phyloP scores from a whole-genome alignment of 139 green algal genomes.

The Picochlorum sp. region DNA sequence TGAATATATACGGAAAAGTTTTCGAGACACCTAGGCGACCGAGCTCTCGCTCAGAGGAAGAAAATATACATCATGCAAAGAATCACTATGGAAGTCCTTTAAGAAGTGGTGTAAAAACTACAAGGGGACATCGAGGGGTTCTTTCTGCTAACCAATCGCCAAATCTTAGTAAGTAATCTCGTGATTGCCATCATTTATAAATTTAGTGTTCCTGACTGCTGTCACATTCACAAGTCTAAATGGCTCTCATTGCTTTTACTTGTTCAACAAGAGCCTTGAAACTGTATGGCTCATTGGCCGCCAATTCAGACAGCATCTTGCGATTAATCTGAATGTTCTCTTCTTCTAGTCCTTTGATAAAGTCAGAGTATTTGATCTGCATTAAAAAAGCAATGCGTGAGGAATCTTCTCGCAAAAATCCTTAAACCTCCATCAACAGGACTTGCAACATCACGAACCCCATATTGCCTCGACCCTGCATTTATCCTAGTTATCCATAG shows the following conservation, averaged over 20 bases:
- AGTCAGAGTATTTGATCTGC: slow-evolving; percentile 77
- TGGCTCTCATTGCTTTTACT: slow-evolving; percentile 67
- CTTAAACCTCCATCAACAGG: neutral
- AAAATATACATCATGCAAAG: neutral
- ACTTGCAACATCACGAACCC: slow-evolving; percentile 38
- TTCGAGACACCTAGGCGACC: neutral
- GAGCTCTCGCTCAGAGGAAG: too few relatives aligned
- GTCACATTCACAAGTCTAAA: neutral
- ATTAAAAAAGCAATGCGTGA: neutral
- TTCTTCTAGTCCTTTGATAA: slow-evolving; percentile 71
- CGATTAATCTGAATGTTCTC: slow-evolving; percentile 89
- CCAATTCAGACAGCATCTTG: slow-evolving; percentile 89
- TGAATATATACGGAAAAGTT: slow-evolving; percentile 6
- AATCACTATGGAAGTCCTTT: neutral
- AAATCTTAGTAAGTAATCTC: too few relatives aligned
- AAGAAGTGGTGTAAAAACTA: neutral
- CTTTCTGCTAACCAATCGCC: too few relatives aligned
- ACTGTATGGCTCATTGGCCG: slow-evolving; percentile 80
- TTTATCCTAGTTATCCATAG: slow-evolving; percentile 92
- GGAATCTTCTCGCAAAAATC: neutral
- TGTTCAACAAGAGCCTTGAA: slow-evolving; percentile 90
- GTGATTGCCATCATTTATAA: too few relatives aligned
- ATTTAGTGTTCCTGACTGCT: too few relatives aligned
- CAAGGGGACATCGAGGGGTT: neutral
- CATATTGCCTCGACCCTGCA: slow-evolving; percentile 74